Evolutionary conservation across 2,329 filamentous ascomycete genomes (phyloP).

Genomic region (Microsporum audouinii): DNA sequence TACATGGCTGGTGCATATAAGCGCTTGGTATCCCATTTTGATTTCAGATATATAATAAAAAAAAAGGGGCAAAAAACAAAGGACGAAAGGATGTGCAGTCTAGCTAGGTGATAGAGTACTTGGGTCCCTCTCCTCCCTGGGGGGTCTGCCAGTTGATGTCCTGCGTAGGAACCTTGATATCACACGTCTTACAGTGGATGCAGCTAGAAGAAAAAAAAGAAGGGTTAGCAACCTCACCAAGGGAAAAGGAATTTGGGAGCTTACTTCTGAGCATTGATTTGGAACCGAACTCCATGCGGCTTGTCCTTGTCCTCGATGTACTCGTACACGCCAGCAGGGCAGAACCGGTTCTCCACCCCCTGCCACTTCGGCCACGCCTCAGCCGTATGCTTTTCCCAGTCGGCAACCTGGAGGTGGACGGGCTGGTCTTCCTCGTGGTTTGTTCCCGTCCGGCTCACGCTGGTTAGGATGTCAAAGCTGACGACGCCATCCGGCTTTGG

Average conservation of each 20-base stretch:
- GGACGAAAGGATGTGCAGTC: background rate
- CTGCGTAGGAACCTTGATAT: conserved; percentile 94
- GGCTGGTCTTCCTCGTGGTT: conserved; percentile 99
- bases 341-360: conserved; percentile 92
- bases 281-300: conserved; percentile 80
- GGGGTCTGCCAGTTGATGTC: conserved; percentile 97
- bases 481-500: conserved; percentile 93
- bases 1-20: background rate
- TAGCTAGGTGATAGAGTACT: conserved; percentile 49
- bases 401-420: conserved; percentile 84
- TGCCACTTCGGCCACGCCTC: conserved; percentile 78
- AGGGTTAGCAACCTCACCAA: background rate
- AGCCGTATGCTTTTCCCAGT: conserved; percentile 84
- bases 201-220: conserved; percentile 47
- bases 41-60: background rate
- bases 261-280: conserved; percentile 96
- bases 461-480: conserved; percentile 91
- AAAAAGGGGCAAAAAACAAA: background rate
- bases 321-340: conserved; percentile 93
- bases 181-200: conserved; percentile 98
- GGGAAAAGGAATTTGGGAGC: conserved; percentile 23
- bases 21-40: background rate
- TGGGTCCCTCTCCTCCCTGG: conserved; percentile 70
- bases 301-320: conserved; percentile 89
- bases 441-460: conserved; percentile 86